Conservation (phyloP, 768 basidiomycete genomes). For the Russula earlei region DNA sequence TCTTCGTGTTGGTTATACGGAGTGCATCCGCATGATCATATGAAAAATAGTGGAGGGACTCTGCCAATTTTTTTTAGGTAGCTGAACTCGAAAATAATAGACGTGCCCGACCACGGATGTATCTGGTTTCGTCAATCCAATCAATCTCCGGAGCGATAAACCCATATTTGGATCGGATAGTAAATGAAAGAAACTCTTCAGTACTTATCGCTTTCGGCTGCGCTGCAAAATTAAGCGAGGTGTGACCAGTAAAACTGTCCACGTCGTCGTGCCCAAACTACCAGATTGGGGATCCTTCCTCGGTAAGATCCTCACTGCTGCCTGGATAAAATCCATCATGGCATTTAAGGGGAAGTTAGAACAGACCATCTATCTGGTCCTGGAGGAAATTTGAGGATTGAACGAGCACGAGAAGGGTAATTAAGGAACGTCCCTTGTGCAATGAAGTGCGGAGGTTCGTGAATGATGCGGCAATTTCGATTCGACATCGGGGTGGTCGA, state of each 20-base stretch:
- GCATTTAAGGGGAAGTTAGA: neutral
- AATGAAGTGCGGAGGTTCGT: neutral
- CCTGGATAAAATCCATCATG: neutral
- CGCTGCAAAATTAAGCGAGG: neutral
- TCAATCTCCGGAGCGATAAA: neutral
- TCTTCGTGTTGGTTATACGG: too few relatives aligned
- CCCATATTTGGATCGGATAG: neutral
- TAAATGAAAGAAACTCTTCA: too few relatives aligned
- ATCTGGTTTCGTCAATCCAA: neutral
- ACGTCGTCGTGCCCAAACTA: slow-evolving; percentile 2
- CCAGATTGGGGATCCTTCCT: slow-evolving; percentile 11
- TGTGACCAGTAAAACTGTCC: neutral
- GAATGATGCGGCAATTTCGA: neutral
- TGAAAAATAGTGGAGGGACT: neutral
- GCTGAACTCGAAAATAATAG: neutral
- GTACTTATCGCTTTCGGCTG: too few relatives aligned
- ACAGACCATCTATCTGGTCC: neutral
- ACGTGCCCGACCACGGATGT: neutral
- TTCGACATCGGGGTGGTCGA: neutral
- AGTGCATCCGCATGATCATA: too few relatives aligned
- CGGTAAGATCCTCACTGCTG: slow-evolving; percentile 6
- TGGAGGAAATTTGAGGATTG: neutral
- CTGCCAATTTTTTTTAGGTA: neutral
- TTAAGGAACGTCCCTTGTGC: neutral
- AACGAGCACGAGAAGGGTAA: neutral